Base-by-base conservation (phyloP, 2,329 filamentous ascomycete species). In the Malbranchea cinnamomea region DNA sequence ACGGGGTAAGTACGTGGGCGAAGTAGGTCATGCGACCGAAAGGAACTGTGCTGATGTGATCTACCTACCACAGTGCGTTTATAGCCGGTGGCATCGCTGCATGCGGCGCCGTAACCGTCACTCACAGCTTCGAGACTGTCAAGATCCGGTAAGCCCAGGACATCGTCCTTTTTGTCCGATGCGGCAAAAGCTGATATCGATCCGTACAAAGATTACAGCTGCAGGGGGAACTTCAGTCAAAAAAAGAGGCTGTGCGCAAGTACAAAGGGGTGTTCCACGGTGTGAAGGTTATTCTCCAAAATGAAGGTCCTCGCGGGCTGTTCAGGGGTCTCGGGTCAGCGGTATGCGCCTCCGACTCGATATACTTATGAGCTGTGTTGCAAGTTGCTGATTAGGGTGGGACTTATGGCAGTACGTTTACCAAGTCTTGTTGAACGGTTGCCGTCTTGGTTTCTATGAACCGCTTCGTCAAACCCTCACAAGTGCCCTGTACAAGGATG, bases 41-140 rank as follows among this genome's bases (percentile, higher is more conserved):
- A 21, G 14, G 6, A 14, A 22, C 11, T 21, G 11, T 26, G n/a
- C 36, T 23, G n/a, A 32, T 41, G 43, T 25, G 43, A 25, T 9
- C 6, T 10, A 2, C 9, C 26, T n/a, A 15, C 21, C 26, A 31
- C 31, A 72, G 85, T 43, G 82, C 84, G 38, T 98, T 98, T 65
- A 74, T 95, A 48, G 87, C 89, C 34, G 89, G 89, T 53, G 89
- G 89, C 52, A 80, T 98, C 50, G 89, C 89, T 51, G 89, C 89
- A 41, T 95, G 87, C 60, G 89, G 89, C 50, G 89, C 89, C 41
- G 89, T 98, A 34, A 95, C 87, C 23, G 85, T 91, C 41, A 95
- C 89, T 29, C 89, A 98, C 59, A 85, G 85, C 34, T 95, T 95
- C 62, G 89, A 98, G 61, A 95, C 87, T 8, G 84, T 98, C 54